These are phyloP conservation scores for Hypoxylon sp. DNA, from an alignment of 2,329 filamentous ascomycete genomes.

Conservation along the genomic window DNA sequence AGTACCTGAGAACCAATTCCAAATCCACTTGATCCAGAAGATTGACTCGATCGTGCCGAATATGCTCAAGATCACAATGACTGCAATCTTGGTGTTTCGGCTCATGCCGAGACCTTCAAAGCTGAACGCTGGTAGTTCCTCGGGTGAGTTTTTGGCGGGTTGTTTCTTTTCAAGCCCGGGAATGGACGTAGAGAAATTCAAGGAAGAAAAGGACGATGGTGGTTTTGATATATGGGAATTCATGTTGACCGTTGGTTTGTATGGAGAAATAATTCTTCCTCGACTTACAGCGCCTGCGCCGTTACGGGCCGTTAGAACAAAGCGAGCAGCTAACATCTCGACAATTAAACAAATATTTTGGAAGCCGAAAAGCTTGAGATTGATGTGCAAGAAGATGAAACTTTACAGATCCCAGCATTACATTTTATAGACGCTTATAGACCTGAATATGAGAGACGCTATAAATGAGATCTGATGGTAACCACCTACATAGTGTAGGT, in stretches of 20 bases:
- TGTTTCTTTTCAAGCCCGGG: conserved; percentile 16
- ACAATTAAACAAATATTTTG: background rate
- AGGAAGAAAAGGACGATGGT: background rate
- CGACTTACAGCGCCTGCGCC: conserved; percentile 28
- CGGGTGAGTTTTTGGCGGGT: conserved; percentile 14
- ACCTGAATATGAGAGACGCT: background rate
- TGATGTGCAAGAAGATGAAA: background rate
- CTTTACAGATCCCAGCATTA: background rate
- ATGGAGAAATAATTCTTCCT: conserved; percentile 13
- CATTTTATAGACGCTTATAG: background rate
- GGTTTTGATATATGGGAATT: conserved; percentile 18
- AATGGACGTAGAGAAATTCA: conserved; percentile 27
- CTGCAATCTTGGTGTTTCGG: conserved; percentile 47
- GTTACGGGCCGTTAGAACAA: conserved; percentile 14
- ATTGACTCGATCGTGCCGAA: conserved; percentile 53
- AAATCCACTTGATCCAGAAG: conserved; percentile 50
- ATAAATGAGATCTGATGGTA: background rate
- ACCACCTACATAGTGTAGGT: no score
- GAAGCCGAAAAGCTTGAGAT: conserved; percentile 1
- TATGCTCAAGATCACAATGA: conserved; percentile 47
- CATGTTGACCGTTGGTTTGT: conserved; percentile 6
- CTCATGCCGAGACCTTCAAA: conserved; percentile 50
- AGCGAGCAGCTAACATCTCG: conserved; percentile 31
- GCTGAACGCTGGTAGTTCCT: conserved; percentile 43
- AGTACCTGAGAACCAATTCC: conserved; percentile 42